Evolutionary conservation across 164 flowering plant genomes (phyloP).

Genomic region (Kingdonia uniflora): DNA sequence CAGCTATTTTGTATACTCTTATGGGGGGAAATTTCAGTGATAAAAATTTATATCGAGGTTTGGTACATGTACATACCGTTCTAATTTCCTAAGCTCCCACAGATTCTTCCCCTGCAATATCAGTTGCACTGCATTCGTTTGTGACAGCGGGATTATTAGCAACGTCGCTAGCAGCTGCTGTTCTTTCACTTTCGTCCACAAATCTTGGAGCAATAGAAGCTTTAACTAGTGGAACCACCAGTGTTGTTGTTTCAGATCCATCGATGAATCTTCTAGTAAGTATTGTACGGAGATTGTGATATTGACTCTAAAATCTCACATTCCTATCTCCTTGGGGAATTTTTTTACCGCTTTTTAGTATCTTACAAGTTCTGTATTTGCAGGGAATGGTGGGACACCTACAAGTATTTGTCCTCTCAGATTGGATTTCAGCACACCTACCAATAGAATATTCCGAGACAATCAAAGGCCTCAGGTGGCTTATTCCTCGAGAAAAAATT

Average conservation of each 20-base stretch:
- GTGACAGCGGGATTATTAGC: conserved; percentile 43
- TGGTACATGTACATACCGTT: background rate
- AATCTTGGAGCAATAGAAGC: conserved; percentile 38
- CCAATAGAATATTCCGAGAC: conserved; percentile 50
- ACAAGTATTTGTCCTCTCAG: conserved; percentile 46
- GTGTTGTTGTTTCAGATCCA: conserved; percentile 28
- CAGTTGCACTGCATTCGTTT: conserved; percentile 41
- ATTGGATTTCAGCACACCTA: conserved; percentile 29
- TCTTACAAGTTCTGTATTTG: background rate
- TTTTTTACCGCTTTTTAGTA: background rate
- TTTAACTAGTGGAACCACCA: conserved; percentile 18
- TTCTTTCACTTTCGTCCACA: conserved; percentile 40
- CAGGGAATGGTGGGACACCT: conserved; percentile 59
- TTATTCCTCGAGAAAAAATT: conserved; percentile 45
- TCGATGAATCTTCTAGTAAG: conserved; percentile 47
- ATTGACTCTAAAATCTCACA: too few species aligned
- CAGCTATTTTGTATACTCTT: background rate
- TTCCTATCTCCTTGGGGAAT: too few species aligned
- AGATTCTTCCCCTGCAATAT: conserved; percentile 41
- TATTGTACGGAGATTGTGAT: conserved; percentile 6
- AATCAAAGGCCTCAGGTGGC: conserved; percentile 51
- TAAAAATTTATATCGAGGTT: too few species aligned
- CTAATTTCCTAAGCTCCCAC: conserved; percentile 1
- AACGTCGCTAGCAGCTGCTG: conserved; percentile 47
- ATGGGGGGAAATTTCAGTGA: too few species aligned